Evolutionary conservation across 768 basidiomycete genomes (phyloP), one percentile per base, ranked within the genome.

Genomic region (Dioszegia aurantiaca): DNA sequence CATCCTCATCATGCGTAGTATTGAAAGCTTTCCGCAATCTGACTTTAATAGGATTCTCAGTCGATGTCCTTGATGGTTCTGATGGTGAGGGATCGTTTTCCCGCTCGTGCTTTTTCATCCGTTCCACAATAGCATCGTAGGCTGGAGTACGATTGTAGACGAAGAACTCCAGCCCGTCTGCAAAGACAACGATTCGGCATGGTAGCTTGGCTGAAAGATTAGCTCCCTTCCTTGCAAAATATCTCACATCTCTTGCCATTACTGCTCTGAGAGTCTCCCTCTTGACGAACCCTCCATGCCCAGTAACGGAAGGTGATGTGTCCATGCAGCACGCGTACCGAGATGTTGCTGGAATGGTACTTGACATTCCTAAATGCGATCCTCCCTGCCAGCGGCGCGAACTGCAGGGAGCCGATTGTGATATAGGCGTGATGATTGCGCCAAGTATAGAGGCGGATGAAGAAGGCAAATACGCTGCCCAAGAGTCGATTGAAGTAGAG

Each of bases 261-360:
- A 27, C 30, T 39, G 30, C 56, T 63, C 11, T 62, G 33, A 19
- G 59, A 14, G 54, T 69, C 67, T 2, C 62, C 83, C 63, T 86
- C 87, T n/a, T 84, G 82, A 9, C 87, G 83, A 2, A 91, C 87
- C 39, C 82, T 79, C 56, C 90, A 85, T 46, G 90, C 81, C 94
- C 94, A 98, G 75, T 94, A 97, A 62, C 90, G 82, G 91, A 93
- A 98, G 64, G 87, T 87, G 46, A 97, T 76, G 70, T 90, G 85
- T 1, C 86, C 88, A 76, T 90, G 89, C 45, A 90, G 83, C 49
- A 91, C 82, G 61, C 85, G 85, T 42, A 93, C 81, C 19, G 88
- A 89, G 75, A 95, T 88, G 76, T 94, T 97, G 72, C 89, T 87
- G 1, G 91, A 93, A 75, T 94, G 85, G 74, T 97, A 97, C 17